Evolutionary conservation across 2,329 filamentous ascomycete species (phyloP).

Genomic region (Aspergillus sp.): DNA sequence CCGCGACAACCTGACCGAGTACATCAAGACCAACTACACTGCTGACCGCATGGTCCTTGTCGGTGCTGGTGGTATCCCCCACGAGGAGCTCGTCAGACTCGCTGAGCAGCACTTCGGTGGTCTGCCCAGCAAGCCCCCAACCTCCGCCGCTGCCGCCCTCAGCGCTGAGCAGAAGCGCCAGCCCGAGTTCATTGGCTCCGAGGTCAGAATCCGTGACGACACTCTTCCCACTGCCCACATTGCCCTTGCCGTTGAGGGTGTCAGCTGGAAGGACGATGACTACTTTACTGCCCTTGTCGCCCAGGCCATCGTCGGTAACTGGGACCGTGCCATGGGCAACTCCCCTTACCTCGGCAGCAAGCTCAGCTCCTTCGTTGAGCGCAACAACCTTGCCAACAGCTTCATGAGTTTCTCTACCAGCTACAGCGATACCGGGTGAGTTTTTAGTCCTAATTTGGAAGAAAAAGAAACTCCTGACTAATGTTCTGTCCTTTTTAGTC

Average conservation of each 20-base stretch:
- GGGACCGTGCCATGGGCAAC: conserved; percentile 98
- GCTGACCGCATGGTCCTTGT: conserved; percentile 99
- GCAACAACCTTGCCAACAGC: conserved; percentile 96
- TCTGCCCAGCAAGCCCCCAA: conserved; percentile 73
- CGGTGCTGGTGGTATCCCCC: conserved; percentile 88
- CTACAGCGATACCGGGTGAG: conserved; percentile 98
- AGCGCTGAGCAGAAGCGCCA: conserved; percentile 76
- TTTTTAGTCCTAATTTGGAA: conserved; percentile 14
- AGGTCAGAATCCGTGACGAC: conserved; percentile 93
- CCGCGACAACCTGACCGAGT: conserved; percentile 84
- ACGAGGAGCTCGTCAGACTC: conserved; percentile 90
- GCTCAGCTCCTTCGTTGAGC: conserved; percentile 90
- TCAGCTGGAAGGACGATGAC: conserved; percentile 98
- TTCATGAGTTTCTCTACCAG: conserved; percentile 99
- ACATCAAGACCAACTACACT: conserved; percentile 99
- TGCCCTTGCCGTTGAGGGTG: conserved; percentile 97
- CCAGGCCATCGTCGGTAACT: conserved; percentile 99
- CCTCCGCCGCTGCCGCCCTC: conserved; percentile 69
- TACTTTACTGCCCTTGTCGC: conserved; percentile 98
- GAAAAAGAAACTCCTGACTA: not conserved
- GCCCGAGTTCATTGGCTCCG: conserved; percentile 95
- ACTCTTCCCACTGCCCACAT: conserved; percentile 96
- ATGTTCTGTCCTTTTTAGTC: conserved; percentile 55
- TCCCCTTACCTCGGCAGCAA: conserved; percentile 97
- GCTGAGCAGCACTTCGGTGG: conserved; percentile 92